Percentiles rank a stretch among this genome's conserved stretches.
These are phyloP conservation scores for Phytophthora citricola DNA, from an alignment of 352 stramenopile species.

Conservation along the genomic window DNA sequence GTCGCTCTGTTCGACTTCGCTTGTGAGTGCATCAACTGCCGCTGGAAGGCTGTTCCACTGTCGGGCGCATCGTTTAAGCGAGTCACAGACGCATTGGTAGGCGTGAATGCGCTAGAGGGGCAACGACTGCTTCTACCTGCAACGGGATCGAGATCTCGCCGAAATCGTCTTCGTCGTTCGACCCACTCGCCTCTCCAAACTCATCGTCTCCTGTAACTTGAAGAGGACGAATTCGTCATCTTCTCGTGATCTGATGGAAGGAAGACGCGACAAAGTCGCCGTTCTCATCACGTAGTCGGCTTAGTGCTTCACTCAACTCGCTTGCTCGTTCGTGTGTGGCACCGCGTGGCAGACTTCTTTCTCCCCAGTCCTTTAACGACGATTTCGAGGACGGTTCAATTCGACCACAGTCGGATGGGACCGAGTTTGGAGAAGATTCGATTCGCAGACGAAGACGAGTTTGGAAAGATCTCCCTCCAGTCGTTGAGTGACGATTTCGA, in stretches of 20 bases:
- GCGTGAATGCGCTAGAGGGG: neutral
- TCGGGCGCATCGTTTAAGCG: neutral
- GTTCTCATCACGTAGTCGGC: neutral
- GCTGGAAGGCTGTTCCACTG: neutral
- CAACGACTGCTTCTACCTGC: slow-evolving; percentile 6
- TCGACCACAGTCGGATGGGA: no score
- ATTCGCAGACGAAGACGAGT: no score
- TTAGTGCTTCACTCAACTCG: slow-evolving; percentile 1
- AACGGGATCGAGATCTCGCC: slow-evolving; percentile 28
- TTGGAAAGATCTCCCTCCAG: no score
- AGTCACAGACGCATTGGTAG: neutral
- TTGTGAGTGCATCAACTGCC: no score
- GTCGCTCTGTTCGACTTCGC: no score
- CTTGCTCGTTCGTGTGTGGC: no score
- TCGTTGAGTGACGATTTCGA: no score
- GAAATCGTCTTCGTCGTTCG: slow-evolving; percentile 9
- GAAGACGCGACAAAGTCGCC: slow-evolving; percentile 3
- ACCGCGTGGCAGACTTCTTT: no score
- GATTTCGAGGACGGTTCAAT: no score
- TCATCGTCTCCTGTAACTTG: neutral
- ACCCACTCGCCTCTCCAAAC: slow-evolving; percentile 4
- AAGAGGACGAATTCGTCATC: slow-evolving; percentile 2
- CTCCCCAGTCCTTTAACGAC: no score
- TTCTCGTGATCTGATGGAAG: neutral
- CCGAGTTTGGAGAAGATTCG: no score